A percentile compares a stretch with the other conserved stretches of the same genome.
Conservation (phyloP, 257 asterid genomes). For the Gentiana straminea region DNA sequence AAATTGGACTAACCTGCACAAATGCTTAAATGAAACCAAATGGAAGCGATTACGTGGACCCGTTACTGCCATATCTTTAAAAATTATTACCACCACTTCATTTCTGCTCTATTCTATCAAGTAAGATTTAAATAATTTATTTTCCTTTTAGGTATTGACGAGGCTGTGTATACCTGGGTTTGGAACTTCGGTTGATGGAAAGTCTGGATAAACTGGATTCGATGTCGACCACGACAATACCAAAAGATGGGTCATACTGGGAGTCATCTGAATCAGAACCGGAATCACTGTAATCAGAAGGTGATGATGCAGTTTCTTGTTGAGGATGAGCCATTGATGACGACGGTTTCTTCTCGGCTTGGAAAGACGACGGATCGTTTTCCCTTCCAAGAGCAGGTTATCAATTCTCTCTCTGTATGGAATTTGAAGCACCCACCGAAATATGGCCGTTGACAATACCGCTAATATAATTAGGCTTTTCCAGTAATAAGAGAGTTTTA, state of each 20-base stretch:
- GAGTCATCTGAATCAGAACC: slow-evolving; percentile 45
- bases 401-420: background rate
- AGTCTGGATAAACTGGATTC: slow-evolving; percentile 39
- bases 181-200: slow-evolving; percentile 27
- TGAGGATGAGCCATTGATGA: slow-evolving; percentile 18
- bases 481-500: too few relatives aligned
- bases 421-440: background rate
- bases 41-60: too few relatives aligned
- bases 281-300: slow-evolving; percentile 13
- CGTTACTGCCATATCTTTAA: too few relatives aligned
- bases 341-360: background rate
- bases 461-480: too few relatives aligned
- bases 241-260: slow-evolving; percentile 42
- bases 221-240: slow-evolving; percentile 30
- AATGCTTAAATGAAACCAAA: too few relatives aligned
- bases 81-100: too few relatives aligned
- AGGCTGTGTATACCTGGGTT: slow-evolving; percentile 13
- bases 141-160: too few relatives aligned
- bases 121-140: too few relatives aligned
- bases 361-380: background rate
- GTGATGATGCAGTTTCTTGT: slow-evolving; percentile 3
- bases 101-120: too few relatives aligned
- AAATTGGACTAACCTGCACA: too few relatives aligned
- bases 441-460: too few relatives aligned
- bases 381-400: background rate